Evolutionary conservation across 352 stramenopile species (phyloP).

Genomic region (Phytophthora rubi): DNA sequence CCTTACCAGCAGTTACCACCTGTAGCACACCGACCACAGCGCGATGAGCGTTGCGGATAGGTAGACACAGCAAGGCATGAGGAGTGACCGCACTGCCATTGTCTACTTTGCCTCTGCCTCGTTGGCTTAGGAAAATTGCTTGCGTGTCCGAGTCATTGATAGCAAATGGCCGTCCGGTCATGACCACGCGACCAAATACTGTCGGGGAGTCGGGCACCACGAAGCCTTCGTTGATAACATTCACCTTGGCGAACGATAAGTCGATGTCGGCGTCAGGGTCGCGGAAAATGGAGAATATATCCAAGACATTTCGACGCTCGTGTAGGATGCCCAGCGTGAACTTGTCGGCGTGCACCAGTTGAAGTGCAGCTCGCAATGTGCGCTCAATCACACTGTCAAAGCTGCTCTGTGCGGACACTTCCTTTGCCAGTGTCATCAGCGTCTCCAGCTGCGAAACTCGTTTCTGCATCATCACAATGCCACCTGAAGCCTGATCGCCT

Average conservation of each 20-base stretch:
- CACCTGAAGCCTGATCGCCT: conserved; percentile 20
- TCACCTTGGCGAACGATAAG: conserved; percentile 22
- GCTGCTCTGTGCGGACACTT: conserved; percentile 65
- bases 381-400: conserved; percentile 64
- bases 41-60: conserved; percentile 70
- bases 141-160: conserved; percentile 70
- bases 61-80: conserved; percentile 63
- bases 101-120: conserved; percentile 17
- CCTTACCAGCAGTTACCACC: conserved; percentile 38
- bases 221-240: conserved; percentile 62
- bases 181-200: conserved; percentile 69
- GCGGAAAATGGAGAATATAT: conserved; percentile 53
- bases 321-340: conserved; percentile 70
- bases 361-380: conserved; percentile 54
- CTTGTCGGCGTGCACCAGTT: conserved; percentile 67
- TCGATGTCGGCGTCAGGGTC: conserved; percentile 1
- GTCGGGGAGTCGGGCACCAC: conserved; percentile 62
- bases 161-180: conserved; percentile 60
- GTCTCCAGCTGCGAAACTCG: conserved; percentile 64
- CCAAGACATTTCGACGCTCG: conserved; percentile 62
- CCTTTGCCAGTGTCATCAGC: conserved; percentile 60
- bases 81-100: conserved; percentile 28
- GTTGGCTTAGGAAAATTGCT: conserved; percentile 58
- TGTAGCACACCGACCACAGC: conserved; percentile 67
- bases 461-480: conserved; percentile 47